A percentile compares a stretch with the other conserved stretches of the same genome.
Evolutionary conservation across 202 grass and related monocot species (phyloP).

Genomic region (Saccharum hybrid): DNA sequence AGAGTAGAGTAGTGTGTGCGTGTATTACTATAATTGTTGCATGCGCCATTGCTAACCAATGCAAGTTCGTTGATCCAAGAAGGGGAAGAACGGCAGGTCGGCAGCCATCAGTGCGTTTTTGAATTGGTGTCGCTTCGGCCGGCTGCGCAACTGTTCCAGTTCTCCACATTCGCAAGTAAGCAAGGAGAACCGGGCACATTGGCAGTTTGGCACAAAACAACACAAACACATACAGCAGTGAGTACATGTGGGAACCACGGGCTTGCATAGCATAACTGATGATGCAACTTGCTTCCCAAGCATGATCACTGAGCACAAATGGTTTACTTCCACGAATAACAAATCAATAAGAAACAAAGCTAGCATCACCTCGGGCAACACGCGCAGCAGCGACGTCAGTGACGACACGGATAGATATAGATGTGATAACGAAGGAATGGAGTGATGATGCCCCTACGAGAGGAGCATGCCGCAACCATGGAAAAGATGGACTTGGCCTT

Average conservation of each 20-base stretch:
- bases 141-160: conserved; percentile 10
- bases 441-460: too few relatives aligned
- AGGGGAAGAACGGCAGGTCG: neutral
- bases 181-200: neutral
- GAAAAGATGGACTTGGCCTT: conserved; percentile 45
- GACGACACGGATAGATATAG: neutral
- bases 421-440: too few relatives aligned
- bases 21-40: too few relatives aligned
- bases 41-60: neutral
- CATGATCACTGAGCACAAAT: neutral
- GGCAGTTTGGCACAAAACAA: neutral
- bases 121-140: neutral
- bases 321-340: neutral
- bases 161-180: conserved; percentile 10
- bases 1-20: too few relatives aligned
- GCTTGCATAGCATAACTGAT: neutral
- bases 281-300: conserved; percentile 5
- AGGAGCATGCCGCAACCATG: neutral
- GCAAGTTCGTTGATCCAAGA: neutral
- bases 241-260: conserved; percentile 9
- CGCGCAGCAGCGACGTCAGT: conserved; percentile 12
- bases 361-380: neutral
- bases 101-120: neutral
- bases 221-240: neutral
- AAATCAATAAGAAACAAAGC: neutral